Base-by-base conservation (phyloP, 2,329 filamentous ascomycete genomes). In the Clonostachys sp. region DNA sequence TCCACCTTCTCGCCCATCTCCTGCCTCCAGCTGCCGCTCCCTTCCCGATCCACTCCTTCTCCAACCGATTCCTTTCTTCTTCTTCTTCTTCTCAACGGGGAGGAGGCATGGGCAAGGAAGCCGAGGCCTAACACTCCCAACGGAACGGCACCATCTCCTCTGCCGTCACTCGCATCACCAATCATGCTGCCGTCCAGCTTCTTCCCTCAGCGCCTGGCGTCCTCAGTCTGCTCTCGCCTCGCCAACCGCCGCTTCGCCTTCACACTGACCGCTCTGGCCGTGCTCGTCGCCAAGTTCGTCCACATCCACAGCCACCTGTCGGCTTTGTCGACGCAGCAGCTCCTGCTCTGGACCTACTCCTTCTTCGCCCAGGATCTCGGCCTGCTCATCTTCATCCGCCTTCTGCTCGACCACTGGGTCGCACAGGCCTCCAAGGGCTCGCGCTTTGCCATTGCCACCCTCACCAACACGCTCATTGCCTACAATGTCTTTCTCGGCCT, bases 341-440 rank as follows among this genome's bases (percentile, higher is more conserved):
- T 67, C 46, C 18, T 58, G 9, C 57, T 55, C 2, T 68, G 61
- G 51, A 59, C 60, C 18, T 57, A 61, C 12, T 64, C 65, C 3
- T 68, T 68, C 47, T 66, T 65, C 47, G 55, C 57, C 5, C 64
- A 67, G 38, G 65, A 68, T 17, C 50, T 61, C 1, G 42, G 58
- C 6, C 51, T 66, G 5, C 53, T 68, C 4, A 50, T 67, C 12
- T 18, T 63, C 30, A 56, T 66, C 39, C 55, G 64, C 7, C 51
- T 65, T 2, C 53, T 67, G 3, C 57, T 67, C 42, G 57, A 61
- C 44, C 50, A 53, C 38, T 48, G 49, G 57, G 39, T 62, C n/a
- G 56, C 55, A 12, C 51, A 48, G 39, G 6, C 50, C 10, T 38
- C 52, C 3, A 53, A 50, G 5, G 50, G 49, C 20, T 42, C 53